These are phyloP conservation scores for Spathaspora hagerdaliae DNA, from an alignment of 805 yeast genomes.

Conservation along the genomic window DNA sequence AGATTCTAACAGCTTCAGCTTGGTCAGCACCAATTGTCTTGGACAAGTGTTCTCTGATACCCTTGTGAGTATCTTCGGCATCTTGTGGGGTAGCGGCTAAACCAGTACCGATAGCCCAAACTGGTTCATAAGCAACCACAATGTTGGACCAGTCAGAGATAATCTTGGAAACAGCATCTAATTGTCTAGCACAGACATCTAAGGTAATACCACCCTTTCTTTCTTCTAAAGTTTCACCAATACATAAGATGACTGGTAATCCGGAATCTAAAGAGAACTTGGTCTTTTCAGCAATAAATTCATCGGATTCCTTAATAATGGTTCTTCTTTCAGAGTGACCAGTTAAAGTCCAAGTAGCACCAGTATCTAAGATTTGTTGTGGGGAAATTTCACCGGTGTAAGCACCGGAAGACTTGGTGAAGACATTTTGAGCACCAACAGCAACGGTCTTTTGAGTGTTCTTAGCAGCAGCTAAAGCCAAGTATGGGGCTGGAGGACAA, in stretches of 20 bases:
- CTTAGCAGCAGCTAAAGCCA: conserved; percentile 66
- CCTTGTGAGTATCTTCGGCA: conserved; percentile 92
- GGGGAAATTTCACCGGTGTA: conserved; percentile 97
- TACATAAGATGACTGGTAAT: conserved; percentile 88
- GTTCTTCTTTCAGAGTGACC: conserved; percentile 99
- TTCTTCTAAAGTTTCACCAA: conserved; percentile 96
- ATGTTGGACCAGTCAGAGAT: conserved; percentile 86
- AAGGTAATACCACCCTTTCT: conserved; percentile 86
- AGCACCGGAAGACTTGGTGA: conserved; percentile 87
- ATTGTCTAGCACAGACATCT: conserved; percentile 82
- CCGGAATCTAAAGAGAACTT: conserved; percentile 90
- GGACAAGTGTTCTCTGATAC: conserved; percentile 79
- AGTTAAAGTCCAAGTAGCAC: conserved; percentile 89
- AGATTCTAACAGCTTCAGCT: conserved; percentile 80
- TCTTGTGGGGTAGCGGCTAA: conserved; percentile 98
- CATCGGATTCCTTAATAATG: conserved; percentile 84
- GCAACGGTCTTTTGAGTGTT: conserved; percentile 70
- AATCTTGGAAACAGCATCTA: conserved; percentile 78
- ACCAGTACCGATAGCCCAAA: conserved; percentile 99
- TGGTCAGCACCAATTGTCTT: conserved; percentile 71
- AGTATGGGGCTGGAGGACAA: conserved; percentile 94
- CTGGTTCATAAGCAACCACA: conserved; percentile 98
- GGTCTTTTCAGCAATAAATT: conserved; percentile 89
- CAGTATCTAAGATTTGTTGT: conserved; percentile 81
- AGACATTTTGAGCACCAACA: conserved; percentile 90